Evolutionary conservation across 2,329 filamentous ascomycete species (phyloP), one percentile per base, ranked within the genome.

Genomic region (Aspergillus sp.): DNA sequence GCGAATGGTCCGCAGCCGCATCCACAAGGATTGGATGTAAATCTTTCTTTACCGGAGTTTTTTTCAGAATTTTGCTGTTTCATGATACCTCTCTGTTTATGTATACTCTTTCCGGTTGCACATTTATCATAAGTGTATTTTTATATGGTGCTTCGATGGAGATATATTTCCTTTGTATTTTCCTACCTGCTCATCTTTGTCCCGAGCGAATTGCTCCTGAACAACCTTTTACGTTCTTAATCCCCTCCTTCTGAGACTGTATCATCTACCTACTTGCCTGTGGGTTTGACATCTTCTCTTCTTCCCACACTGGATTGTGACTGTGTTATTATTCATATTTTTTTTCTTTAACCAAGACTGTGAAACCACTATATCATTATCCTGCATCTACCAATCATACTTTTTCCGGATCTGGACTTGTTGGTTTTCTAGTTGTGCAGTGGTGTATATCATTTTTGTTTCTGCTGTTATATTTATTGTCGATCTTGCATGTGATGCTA

Each of bases 1-100:
- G 34, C 67, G 66, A 8, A 65, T 66, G 59, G 63, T 66, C 7
- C 62, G 66, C 44, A 59, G 64, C 30, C 62, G 65, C 38, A 64
- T 69, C 22, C 58, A 70, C 53, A 65, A 70, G 24, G 65, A 58
- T 51, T 71, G 65, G 64, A 62, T 62, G 47, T 64, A 60, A 17
- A n/a, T 39, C 6, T n/a, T 17, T 26, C 20, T 43, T 15, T 48
- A 32, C 15, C 22, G 48, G 36, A 43, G 26, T 53, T 49, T 20
- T 20, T 41, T 9, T 42, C 32, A 6, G 22, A 13, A 48, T 12
- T 48, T 48, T 11, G 26, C 41, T 6, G 24, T 9, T 15, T 45
- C 22, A 6, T 15, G 43, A 45, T 45, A 45, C 43, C 43, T n/a
- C 6, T 45, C 11, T 45, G 24, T 30, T 36, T 20, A 38, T 52